Evolutionary conservation across 83 land plant genomes (phyloP).

Genomic region (Picea abies): DNA sequence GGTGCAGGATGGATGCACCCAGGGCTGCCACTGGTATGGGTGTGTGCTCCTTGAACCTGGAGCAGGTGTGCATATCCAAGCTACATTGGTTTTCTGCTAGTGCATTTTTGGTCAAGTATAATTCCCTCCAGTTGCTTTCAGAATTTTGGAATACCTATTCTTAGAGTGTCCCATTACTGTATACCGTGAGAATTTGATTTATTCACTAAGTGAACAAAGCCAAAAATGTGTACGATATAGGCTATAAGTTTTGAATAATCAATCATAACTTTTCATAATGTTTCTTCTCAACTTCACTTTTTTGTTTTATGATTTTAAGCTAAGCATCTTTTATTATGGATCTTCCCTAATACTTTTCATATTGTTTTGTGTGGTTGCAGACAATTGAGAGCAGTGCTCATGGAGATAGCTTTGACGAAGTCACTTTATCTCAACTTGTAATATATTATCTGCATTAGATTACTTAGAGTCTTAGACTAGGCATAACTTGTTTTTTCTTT

Average conservation of each 20-base stretch:
- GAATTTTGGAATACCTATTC: not conserved
- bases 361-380: constrained; percentile 20
- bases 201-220: not conserved
- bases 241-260: constrained; percentile 5
- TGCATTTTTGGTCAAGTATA: constrained; percentile 1
- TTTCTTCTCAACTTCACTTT: not conserved
- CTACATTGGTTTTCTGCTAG: not conserved
- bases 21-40: too few species aligned
- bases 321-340: not conserved
- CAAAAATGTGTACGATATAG: not conserved
- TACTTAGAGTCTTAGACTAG: too few species aligned
- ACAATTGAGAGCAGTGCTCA: constrained; percentile 48
- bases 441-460: constrained; percentile 9
- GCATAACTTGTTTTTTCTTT: too few species aligned
- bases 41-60: too few species aligned
- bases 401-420: constrained; percentile 34
- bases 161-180: not conserved
- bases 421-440: constrained; percentile 53
- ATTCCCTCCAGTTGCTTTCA: not conserved
- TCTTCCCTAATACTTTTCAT: not conserved
- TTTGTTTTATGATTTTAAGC: not conserved
- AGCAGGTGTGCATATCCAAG: too few species aligned
- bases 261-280: not conserved
- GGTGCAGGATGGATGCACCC: too few species aligned
- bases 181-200: not conserved